These are phyloP conservation scores for Margaritispora aquatica DNA, from an alignment of 495 filamentous ascomycete species.

Conservation along the genomic window DNA sequence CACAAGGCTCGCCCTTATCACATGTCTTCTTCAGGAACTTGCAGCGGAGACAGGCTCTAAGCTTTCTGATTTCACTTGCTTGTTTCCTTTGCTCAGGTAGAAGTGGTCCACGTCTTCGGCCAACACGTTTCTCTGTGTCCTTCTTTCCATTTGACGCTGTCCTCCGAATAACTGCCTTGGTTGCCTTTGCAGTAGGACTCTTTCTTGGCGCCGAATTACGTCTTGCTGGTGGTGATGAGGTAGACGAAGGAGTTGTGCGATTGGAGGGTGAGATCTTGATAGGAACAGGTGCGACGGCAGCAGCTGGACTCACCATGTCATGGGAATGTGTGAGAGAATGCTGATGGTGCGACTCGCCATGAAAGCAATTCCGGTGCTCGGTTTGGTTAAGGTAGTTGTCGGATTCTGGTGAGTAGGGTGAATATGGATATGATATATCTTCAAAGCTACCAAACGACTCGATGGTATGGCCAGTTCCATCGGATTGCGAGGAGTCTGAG, in stretches of 20 bases:
- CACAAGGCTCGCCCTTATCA: constrained; percentile 90
- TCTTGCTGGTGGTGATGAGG: constrained; percentile 40
- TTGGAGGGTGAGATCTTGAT: constrained; percentile 61
- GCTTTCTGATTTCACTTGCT: constrained; percentile 87
- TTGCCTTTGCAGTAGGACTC: constrained; percentile 71
- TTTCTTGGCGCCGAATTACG: constrained; percentile 61
- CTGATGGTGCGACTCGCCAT: constrained; percentile 40
- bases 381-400: constrained; percentile 47
- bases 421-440: constrained; percentile 67
- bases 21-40: constrained; percentile 98
- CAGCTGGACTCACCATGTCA: constrained; percentile 49
- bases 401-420: constrained; percentile 63
- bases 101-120: constrained; percentile 77
- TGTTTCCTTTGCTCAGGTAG: constrained; percentile 92
- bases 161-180: constrained; percentile 73
- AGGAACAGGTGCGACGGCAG: constrained; percentile 60
- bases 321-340: no score
- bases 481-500: constrained; percentile 79
- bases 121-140: constrained; percentile 82
- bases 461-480: constrained; percentile 45
- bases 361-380: constrained; percentile 46
- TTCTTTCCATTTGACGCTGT: constrained; percentile 65
- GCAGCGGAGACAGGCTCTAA: constrained; percentile 88
- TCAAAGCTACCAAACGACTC: constrained; percentile 72
- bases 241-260: constrained; percentile 50